Base-by-base conservation (phyloP, 2,329 filamentous ascomycete species). In the Alternaria postmessia region DNA sequence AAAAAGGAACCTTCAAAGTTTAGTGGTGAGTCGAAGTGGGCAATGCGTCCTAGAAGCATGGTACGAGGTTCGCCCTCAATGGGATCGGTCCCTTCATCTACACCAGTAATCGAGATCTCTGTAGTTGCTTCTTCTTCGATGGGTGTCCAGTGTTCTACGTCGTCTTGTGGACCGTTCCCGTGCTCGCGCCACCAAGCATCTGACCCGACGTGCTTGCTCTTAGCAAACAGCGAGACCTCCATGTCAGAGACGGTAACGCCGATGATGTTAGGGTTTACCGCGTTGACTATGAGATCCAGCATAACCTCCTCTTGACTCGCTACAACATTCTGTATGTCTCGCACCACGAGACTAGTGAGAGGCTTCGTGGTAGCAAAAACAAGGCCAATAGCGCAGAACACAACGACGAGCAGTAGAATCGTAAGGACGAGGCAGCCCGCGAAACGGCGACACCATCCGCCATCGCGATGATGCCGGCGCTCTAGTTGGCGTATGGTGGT, bases 301-400 rank as follows among this genome's bases (percentile, higher is more conserved):
- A 99, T 97, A 42, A 99, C 86, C 76, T 98, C 94, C 77, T 97
- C 92, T 77, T 97, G 92, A 70, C 92, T 97, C 3, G 94, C 94
- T 49, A 98, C 86, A 24, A 99, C 93, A 67, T 97, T 96, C 70
- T 91, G 88, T 67, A 99, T 93, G 64, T 90, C 89, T 56, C 90
- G 83, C 44, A 98, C 87, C 65, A 90, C 84, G 59, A 98, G 91
- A 65, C 91, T 88, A 26, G 88, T 86, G 48, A 99, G 86, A 7
- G 94, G 92, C 73, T 96, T 93, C 30, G 94, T 96, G 20, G 94
- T 94, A 46, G 93, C 92, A 79, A 97, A 91, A 79, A 97, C 89
- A 77, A 98, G 95, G 22, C 91, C 92, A 38, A 95, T 89, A 9
- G 92, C 91, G 42, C 92, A 92, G n/a, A 93, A 89, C 48, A 96